phyloP scores from a whole-genome alignment of 139 green algal genomes.

The Closterium sp. region DNA sequence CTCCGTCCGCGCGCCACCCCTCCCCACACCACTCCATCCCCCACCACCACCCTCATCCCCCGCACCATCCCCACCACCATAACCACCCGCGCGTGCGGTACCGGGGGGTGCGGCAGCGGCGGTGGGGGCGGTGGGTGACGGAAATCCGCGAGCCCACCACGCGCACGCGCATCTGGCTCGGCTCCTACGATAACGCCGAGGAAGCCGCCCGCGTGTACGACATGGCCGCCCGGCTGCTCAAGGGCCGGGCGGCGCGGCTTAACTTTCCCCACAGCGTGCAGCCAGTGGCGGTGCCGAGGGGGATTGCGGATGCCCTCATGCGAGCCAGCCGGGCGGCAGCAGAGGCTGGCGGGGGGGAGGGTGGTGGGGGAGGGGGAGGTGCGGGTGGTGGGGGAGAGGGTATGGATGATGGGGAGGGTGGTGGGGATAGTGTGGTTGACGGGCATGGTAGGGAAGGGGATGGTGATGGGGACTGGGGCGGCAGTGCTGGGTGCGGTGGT shows the following conservation, averaged over 20 bases:
- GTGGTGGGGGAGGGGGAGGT: not conserved
- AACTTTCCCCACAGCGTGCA: not conserved
- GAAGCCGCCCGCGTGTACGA: constrained; percentile 21
- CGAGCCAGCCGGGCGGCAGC: not conserved
- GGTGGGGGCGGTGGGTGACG: constrained; percentile 18
- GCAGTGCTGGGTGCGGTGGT: not conserved
- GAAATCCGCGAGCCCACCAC: constrained; percentile 16
- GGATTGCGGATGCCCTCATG: not conserved
- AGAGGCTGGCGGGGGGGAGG: not conserved
- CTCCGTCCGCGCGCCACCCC: not conserved
- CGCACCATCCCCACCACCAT: not conserved
- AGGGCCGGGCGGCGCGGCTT: not conserved
- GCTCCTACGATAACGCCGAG: constrained; percentile 9
- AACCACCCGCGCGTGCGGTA: not conserved
- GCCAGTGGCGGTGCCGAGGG: not conserved
- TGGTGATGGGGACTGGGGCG: not conserved
- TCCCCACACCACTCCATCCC: not conserved
- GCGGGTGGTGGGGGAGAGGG: not conserved
- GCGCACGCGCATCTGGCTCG: constrained; percentile 22
- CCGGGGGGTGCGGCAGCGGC: constrained; percentile 1
- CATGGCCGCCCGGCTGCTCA: not conserved
- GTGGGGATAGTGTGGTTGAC: not conserved
- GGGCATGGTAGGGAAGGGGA: not conserved
- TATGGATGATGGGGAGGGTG: not conserved
- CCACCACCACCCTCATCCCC: not conserved